Percentiles rank a stretch among this genome's conserved stretches.
These are phyloP conservation scores for Claviceps arundinis DNA, from an alignment of 2,329 filamentous ascomycete genomes.

Conservation along the genomic window DNA sequence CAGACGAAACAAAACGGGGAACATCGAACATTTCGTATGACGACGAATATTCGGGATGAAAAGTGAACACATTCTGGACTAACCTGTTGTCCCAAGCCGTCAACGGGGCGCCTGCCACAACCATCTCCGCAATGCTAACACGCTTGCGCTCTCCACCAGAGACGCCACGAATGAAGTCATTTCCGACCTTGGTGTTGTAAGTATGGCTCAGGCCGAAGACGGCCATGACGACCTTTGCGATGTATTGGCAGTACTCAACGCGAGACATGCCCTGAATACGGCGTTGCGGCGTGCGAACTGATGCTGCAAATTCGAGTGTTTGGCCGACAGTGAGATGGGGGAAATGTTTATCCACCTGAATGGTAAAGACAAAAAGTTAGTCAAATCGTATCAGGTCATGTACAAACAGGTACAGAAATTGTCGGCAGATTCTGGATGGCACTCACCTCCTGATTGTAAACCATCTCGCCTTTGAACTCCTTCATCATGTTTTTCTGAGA, in stretches of 20 bases:
- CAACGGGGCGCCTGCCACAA: constrained; percentile 46
- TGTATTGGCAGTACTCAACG: constrained; percentile 45
- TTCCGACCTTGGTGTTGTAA: constrained; percentile 59
- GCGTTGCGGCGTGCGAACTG: constrained; percentile 53
- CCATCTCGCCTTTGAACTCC: constrained; percentile 50
- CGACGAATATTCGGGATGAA: not conserved
- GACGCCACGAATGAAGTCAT: constrained; percentile 60
- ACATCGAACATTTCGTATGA: not conserved
- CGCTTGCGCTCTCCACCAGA: constrained; percentile 64
- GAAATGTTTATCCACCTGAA: constrained; percentile 56
- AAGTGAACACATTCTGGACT: not conserved
- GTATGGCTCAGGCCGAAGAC: constrained; percentile 62
- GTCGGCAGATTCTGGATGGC: not conserved
- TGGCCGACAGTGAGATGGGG: constrained; percentile 64
- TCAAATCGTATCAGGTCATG: too few species aligned
- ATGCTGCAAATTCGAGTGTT: constrained; percentile 60
- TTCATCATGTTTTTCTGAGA: constrained; percentile 37
- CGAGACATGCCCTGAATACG: constrained; percentile 49
- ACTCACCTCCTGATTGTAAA: constrained; percentile 60
- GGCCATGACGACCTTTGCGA: constrained; percentile 55
- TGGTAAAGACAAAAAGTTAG: too few species aligned
- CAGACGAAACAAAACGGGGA: not conserved
- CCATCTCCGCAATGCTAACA: constrained; percentile 69
- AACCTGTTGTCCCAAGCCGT: constrained; percentile 55
- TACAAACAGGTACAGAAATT: not conserved